These are phyloP conservation scores for Lentinula sp. DNA, from an alignment of 768 basidiomycete species.

Conservation along the genomic window DNA sequence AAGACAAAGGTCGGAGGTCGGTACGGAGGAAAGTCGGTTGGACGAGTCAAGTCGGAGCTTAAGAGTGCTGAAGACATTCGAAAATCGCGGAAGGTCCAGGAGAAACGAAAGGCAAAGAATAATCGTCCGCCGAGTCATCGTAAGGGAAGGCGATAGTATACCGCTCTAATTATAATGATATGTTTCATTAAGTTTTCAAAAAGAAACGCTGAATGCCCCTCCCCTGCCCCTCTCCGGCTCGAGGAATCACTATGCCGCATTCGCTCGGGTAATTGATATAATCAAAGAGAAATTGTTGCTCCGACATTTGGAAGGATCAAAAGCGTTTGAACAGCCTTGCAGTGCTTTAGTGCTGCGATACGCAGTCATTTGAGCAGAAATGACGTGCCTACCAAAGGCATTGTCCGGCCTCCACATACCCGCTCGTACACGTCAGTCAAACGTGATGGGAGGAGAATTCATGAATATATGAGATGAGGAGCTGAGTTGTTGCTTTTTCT, in stretches of 20 bases:
- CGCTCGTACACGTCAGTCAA: not conserved
- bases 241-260: too few species aligned
- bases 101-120: slow-evolving; percentile 72
- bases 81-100: slow-evolving; percentile 59
- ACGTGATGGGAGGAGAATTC: not conserved
- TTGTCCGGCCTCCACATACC: not conserved
- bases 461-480: not conserved
- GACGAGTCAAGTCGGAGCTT: slow-evolving; percentile 74
- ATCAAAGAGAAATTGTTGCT: too few species aligned
- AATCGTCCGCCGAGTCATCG: slow-evolving; percentile 51
- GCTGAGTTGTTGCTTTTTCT: not conserved
- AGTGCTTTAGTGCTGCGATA: too few species aligned
- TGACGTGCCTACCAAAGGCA: not conserved
- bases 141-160: slow-evolving; percentile 15
- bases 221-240: too few species aligned
- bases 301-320: too few species aligned
- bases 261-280: too few species aligned
- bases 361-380: not conserved
- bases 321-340: too few species aligned
- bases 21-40: slow-evolving; percentile 53
- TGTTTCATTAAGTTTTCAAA: too few species aligned
- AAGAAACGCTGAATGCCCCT: too few species aligned
- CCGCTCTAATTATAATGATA: too few species aligned
- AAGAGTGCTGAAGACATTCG: slow-evolving; percentile 86
- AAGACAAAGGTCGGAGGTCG: slow-evolving; percentile 37